A percentile compares a stretch with the other conserved stretches of the same genome.
Evolutionary conservation across 441 rosid genomes (phyloP).

Genomic region (Theobroma grandiflorum): DNA sequence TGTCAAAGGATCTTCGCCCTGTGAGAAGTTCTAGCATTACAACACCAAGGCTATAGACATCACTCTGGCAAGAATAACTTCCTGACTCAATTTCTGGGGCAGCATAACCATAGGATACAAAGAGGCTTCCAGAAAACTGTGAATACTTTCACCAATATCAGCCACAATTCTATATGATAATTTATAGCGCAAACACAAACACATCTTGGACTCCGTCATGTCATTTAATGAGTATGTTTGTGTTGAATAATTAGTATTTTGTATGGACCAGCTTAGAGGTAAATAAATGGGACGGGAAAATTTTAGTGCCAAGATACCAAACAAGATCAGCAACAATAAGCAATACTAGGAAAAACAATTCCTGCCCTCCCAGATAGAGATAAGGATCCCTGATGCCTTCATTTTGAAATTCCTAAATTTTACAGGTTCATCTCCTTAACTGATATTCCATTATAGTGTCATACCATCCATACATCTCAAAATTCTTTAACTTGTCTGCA

Average conservation of each 20-base stretch:
- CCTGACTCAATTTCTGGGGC: slow-evolving; percentile 82
- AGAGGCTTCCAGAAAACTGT: slow-evolving; percentile 24
- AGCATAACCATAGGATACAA: slow-evolving; percentile 45
- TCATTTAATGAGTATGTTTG: background rate
- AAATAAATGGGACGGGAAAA: background rate
- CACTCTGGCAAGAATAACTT: slow-evolving; percentile 83
- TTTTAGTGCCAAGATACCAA: background rate
- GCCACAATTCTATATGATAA: background rate
- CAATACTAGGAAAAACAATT: background rate
- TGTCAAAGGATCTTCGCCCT: slow-evolving; percentile 75
- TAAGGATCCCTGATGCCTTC: background rate
- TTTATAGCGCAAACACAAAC: background rate
- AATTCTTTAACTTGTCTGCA: background rate
- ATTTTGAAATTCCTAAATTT: background rate
- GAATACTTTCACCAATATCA: slow-evolving; percentile 9
- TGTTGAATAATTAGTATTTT: background rate
- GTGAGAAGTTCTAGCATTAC: slow-evolving; percentile 93
- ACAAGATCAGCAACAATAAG: background rate
- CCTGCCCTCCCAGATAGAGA: background rate
- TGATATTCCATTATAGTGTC: background rate
- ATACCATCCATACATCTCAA: background rate
- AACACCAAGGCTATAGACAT: slow-evolving; percentile 91
- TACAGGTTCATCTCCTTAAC: background rate
- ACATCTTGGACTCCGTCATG: background rate
- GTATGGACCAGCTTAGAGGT: background rate